Base-by-base conservation (phyloP, 2,329 filamentous ascomycete genomes). In the Colletotrichum salicis region DNA sequence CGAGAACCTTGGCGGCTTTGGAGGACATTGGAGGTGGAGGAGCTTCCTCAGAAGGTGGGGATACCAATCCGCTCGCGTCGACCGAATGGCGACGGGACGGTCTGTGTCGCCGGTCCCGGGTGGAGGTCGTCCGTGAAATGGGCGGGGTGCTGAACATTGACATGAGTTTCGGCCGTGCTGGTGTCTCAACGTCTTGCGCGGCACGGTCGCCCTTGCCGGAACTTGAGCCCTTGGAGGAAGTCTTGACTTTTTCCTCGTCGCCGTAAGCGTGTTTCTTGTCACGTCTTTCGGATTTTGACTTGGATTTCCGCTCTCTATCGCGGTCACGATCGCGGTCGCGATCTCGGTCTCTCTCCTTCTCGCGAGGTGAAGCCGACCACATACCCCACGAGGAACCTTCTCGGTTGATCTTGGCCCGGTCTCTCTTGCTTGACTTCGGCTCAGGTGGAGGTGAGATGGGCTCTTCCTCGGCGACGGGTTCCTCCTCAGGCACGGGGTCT, bases 1-100 rank as follows among this genome's bases (percentile, higher is more conserved):
- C 90, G 2, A 96, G 90, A 64, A 96, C 82, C 81, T 91, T 95
- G 37, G 94, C 93, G 33, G 94, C 94, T 81, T 97, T 97, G 57
- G 90, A 87, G 8, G 91, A 88, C 78, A 94, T 87, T 63, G 89
- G 88, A 3, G 87, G 86, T 64, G 89, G 88, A 3, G 87, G 86
- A 54, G 86, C 83, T 37, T 92, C 89, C 35, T 95, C 94, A 2
- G 92, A 90, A 10, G 93, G 92, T 4, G 94, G 93, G 24, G 93
- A 94, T 57, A 89, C 86, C 72, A 95, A 84, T 8, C 90, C 92
- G 73, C 86, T 86, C 33, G 84, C 88, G 64, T 94, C 93, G 19
- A 92, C 82, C 0, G 94, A 93, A 73, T 91, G 87, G 48, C 92
- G 91, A 67, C 93, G 89, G 64, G 93, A 92, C 64, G 90, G 85